A percentile compares a stretch with the other conserved stretches of the same genome.
phyloP scores from a whole-genome alignment of 805 yeast genomes.

The Ogataea minuta region DNA sequence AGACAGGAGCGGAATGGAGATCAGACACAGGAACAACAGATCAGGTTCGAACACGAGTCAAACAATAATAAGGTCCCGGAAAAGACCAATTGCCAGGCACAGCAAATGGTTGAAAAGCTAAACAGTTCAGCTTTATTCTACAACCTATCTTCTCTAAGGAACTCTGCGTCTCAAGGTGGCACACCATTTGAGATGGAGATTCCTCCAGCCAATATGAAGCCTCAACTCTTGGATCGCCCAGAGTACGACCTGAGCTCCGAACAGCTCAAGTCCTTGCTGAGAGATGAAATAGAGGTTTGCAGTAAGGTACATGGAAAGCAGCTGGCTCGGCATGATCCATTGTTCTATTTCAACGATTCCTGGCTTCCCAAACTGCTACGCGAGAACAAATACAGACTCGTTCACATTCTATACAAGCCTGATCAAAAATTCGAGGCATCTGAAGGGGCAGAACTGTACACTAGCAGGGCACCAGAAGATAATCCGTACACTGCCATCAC shows the following conservation, averaged over 20 bases:
- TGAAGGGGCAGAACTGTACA: background rate
- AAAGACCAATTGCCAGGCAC: no score
- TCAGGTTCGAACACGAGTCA: no score
- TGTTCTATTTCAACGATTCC: slow-evolving; percentile 12
- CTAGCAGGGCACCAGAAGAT: background rate
- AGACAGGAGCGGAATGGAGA: no score
- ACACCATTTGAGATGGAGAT: background rate
- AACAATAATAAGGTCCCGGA: no score
- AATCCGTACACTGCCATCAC: slow-evolving; percentile 11
- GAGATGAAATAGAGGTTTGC: slow-evolving; percentile 7
- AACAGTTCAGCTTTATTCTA: no score
- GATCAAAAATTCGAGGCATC: background rate
- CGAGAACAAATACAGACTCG: slow-evolving; percentile 6
- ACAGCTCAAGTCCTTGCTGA: slow-evolving; percentile 1
- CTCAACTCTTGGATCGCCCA: no score
- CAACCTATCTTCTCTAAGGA: no score
- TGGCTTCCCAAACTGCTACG: slow-evolving; percentile 12
- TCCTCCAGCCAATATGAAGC: background rate
- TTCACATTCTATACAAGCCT: slow-evolving; percentile 7
- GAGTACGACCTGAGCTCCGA: background rate
- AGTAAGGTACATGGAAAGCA: background rate
- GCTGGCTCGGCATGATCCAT: slow-evolving; percentile 1
- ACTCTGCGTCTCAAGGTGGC: no score
- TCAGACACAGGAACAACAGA: no score
- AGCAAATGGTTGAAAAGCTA: no score